These are phyloP conservation scores for Xylaria sp. DNA, from an alignment of 2,329 filamentous ascomycete genomes.

Conservation along the genomic window DNA sequence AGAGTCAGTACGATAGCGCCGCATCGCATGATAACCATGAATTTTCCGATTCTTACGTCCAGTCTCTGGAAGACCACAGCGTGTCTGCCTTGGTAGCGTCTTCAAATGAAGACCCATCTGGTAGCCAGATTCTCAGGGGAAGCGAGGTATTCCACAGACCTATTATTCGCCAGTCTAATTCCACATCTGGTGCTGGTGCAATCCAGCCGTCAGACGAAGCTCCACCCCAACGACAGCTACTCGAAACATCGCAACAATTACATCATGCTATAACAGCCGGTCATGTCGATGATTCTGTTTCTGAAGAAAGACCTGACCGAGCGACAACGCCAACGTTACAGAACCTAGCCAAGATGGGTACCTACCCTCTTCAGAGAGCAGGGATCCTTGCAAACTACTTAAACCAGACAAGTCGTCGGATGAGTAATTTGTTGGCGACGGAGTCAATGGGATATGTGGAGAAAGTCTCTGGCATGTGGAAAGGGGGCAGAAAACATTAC, in stretches of 20 bases:
- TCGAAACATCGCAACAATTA: constrained; percentile 36
- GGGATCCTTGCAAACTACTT: constrained; percentile 86
- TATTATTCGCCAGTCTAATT: constrained; percentile 67
- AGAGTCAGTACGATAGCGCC: constrained; percentile 58
- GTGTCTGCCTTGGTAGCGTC: constrained; percentile 76
- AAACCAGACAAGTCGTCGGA: constrained; percentile 79
- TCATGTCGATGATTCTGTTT: constrained; percentile 48
- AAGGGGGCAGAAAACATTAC: constrained; percentile 90
- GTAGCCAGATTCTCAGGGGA: constrained; percentile 87
- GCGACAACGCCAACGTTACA: constrained; percentile 59
- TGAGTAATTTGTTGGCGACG: constrained; percentile 84
- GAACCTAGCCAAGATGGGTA: constrained; percentile 69
- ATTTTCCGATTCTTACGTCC: constrained; percentile 79
- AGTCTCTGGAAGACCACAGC: constrained; percentile 78
- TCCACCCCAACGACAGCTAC: constrained; percentile 35
- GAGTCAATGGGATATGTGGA: constrained; percentile 97
- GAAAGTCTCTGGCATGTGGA: constrained; percentile 97
- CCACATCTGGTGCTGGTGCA: constrained; percentile 49
- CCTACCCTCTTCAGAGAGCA: constrained; percentile 85
- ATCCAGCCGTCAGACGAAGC: constrained; percentile 36
- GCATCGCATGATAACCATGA: constrained; percentile 65
- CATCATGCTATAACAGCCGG: constrained; percentile 52
- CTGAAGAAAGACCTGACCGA: constrained; percentile 46
- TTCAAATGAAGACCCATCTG: constrained; percentile 81
- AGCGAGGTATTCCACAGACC: constrained; percentile 91